Evolutionary conservation across 106 monocot species (phyloP), one percentile per base, ranked within the genome.

Genomic region (Platanthera zijinensis): DNA sequence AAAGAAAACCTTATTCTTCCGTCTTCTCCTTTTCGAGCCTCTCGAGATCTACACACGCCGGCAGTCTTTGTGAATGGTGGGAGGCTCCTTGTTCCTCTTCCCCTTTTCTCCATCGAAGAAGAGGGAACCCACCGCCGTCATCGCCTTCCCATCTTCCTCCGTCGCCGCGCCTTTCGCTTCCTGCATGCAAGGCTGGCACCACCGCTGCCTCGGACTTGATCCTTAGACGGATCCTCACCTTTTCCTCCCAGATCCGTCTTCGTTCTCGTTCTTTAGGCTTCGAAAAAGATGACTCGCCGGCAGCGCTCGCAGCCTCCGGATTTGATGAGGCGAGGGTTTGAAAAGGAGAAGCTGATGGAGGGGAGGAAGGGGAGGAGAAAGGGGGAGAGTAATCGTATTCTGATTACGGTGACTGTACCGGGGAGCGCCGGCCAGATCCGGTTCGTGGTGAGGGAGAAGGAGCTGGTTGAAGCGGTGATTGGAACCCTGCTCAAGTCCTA

Each of bases 371-470:
- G 50, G 49, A n/a, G 51, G 25, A 48, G 69, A 13, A 77, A 49
- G 17, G 30, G 76, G 8, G 72, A 21, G 12, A 18, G 56, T 12
- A 54, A 19, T 13, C 76, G 88, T 73, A 48, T 95, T 46, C 79
- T 95, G 25, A 78, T 89, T 5, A 82, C 94, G n/a, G 83, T 95
- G 13, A 89, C 74, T 7, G 94, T 95, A 13, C 69, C 80, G 9
- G 87, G 91, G 13, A 89, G 91, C 76, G 79, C 85, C 5, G 94
- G 94, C 7, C 89, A 89, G 73, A 73, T 95, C 25, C 76, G 94
- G 8, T 95, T 91, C 80, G 75, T 91, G 9, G 85, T 85, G 7
- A 56, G 72, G 77, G 94, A 87, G 70, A 84, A 80, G 13, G 94
- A 95, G 39, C 64, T 70, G 52, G 94, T 86, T 25, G 79, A 84